Percentiles rank a stretch among this genome's conserved stretches.
phyloP scores from a whole-genome alignment of 2,329 filamentous ascomycete species.

The Phoma herbarum region DNA sequence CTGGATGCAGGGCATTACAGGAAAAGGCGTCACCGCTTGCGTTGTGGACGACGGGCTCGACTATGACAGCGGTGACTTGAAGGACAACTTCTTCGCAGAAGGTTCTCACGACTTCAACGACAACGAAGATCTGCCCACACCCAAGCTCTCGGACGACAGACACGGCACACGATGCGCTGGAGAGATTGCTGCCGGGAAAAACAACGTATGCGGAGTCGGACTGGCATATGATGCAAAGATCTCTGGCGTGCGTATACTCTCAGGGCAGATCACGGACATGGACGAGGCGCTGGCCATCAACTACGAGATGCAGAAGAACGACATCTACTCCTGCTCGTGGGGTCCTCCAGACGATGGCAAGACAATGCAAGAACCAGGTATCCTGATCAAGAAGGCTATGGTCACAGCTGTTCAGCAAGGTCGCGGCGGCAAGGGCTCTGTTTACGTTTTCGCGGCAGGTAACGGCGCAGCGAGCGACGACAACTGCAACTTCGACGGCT shows the following conservation, averaged over 20 bases:
- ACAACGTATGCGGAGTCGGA: constrained; percentile 93
- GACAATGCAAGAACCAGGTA: constrained; percentile 92
- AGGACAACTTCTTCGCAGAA: constrained; percentile 89
- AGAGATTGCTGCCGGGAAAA: constrained; percentile 90
- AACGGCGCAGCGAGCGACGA: constrained; percentile 88
- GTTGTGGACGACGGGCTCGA: constrained; percentile 97
- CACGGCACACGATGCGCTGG: constrained; percentile 96
- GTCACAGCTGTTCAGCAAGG: constrained; percentile 91
- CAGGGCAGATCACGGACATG: constrained; percentile 86
- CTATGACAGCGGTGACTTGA: constrained; percentile 92
- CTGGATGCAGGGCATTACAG: constrained; percentile 90
- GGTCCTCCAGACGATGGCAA: constrained; percentile 91
- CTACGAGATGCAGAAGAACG: constrained; percentile 87
- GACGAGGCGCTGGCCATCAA: constrained; percentile 94
- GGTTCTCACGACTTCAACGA: constrained; percentile 99
- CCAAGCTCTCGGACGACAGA: constrained; percentile 81
- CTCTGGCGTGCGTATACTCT: constrained; percentile 90
- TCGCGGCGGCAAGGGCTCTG: constrained; percentile 81
- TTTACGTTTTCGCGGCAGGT: constrained; percentile 96
- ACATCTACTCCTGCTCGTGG: constrained; percentile 99
- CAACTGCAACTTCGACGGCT: constrained; percentile 99
- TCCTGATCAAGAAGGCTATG: constrained; percentile 90
- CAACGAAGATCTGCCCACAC: constrained; percentile 77
- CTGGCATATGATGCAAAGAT: constrained; percentile 93
- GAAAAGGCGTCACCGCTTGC: constrained; percentile 86